These are phyloP conservation scores for Silene noctiflora DNA, from an alignment of 179 eudicot genomes.

Conservation along the genomic window DNA sequence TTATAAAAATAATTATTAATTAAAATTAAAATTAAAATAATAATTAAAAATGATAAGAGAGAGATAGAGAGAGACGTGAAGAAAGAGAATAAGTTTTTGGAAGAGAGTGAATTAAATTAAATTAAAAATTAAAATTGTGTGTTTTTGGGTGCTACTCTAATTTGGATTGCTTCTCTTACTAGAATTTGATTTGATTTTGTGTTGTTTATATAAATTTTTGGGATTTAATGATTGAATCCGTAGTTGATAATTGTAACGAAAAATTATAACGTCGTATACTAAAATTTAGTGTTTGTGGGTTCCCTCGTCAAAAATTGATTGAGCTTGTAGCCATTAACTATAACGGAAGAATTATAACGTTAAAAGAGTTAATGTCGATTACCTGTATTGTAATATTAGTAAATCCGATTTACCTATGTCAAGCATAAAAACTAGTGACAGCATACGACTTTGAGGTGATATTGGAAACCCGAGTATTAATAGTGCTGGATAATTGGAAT, in stretches of 20 bases:
- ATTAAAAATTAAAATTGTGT: background rate
- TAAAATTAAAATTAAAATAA: background rate
- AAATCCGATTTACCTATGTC: no score
- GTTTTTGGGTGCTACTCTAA: background rate
- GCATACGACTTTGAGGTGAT: no score
- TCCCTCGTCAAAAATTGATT: background rate
- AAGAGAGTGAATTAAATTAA: no score
- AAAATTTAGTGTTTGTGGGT: no score
- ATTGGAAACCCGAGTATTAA: no score
- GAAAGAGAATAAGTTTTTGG: conserved; percentile 34
- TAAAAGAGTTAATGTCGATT: no score
- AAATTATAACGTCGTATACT: no score
- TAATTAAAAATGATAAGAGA: conserved; percentile 2
- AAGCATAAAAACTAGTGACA: no score
- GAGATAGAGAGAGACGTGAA: conserved; percentile 37
- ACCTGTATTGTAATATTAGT: no score
- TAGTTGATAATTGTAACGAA: background rate
- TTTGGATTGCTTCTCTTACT: background rate
- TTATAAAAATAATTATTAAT: background rate
- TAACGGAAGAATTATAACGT: no score
- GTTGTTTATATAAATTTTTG: background rate
- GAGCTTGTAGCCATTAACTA: no score
- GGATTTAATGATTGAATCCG: background rate
- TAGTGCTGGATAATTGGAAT: no score
- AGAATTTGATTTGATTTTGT: background rate